phyloP scores from a whole-genome alignment of 129 eudicot species.

The Ambrosia artemisiifolia region DNA sequence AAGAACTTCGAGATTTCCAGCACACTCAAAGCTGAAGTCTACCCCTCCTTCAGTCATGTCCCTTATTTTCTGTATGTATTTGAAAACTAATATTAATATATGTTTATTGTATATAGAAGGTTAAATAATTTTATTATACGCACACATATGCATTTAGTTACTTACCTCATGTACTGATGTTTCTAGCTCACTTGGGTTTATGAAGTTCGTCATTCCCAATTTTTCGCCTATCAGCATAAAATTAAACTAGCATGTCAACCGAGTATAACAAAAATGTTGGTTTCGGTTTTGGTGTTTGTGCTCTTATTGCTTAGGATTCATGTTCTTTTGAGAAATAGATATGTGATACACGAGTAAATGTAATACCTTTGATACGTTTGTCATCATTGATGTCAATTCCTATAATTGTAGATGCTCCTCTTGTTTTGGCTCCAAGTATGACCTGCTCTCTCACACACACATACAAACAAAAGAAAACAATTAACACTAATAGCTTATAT shows the following conservation, averaged over 20 bases:
- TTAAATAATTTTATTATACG: neutral
- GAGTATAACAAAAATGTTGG: neutral
- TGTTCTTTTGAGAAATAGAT: neutral
- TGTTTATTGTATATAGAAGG: neutral
- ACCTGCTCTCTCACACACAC: constrained; percentile 39
- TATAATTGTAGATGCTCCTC: constrained; percentile 66
- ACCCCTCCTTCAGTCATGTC: constrained; percentile 60
- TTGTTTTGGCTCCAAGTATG: constrained; percentile 62
- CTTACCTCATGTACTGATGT: constrained; percentile 56
- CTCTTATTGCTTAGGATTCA: too few species aligned
- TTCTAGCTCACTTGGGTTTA: constrained; percentile 48
- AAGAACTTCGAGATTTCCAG: constrained; percentile 65
- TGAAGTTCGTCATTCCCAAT: constrained; percentile 60
- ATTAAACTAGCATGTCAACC: neutral
- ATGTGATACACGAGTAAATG: neutral
- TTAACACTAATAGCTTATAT: neutral
- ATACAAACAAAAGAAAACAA: neutral
- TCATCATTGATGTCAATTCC: constrained; percentile 65
- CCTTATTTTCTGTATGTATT: constrained; percentile 46
- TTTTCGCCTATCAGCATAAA: constrained; percentile 33
- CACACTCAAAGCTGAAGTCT: constrained; percentile 70
- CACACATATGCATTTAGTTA: neutral
- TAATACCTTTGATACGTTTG: constrained; percentile 31
- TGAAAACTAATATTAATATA: neutral
- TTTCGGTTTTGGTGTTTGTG: too few species aligned